Evolutionary conservation across 345 rosid genomes (phyloP), one percentile per base, ranked within the genome.

Genomic region (Fremontodendron californicum): DNA sequence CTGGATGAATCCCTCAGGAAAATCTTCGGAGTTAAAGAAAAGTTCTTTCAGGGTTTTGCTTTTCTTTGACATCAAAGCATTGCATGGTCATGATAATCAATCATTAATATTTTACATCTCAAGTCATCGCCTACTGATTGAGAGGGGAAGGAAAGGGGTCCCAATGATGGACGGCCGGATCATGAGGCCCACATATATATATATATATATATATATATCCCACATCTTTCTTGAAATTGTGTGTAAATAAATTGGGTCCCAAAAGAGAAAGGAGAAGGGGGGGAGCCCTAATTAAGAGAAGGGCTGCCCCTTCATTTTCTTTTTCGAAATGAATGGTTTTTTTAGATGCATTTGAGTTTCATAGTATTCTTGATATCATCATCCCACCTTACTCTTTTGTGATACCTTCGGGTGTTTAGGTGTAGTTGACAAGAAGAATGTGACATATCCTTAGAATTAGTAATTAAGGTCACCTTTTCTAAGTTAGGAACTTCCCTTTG

Each of bases 11-110:
- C 51, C 51, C 19, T 12, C 18, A 13, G 27, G 18, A 42, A 65
- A 21, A 39, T 67, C 49, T 21, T 42, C 42, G 18, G 65, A n/a
- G n/a, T n/a, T n/a, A n/a, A n/a, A n/a, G n/a, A n/a, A n/a, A n/a
- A n/a, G n/a, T n/a, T n/a, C n/a, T n/a, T n/a, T n/a, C n/a, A n/a
- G n/a, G n/a, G n/a, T n/a, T 7, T 21, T 55, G 3, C 9, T 21
- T 21, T 16, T 7, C 3, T 18, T 60, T 49, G 73, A 45, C 75
- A 77, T 61, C 12, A 55, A 39, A 57, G 66, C 61, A 75, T 67
- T 76, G 85, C 81, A 83, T 74, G 84, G 80, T 82, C 78, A 80
- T 83, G 84, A 81, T 78, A 73, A 51, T 75, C 49, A 77, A 80
- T 71, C 77, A 61, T 76, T 46, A n/a, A n/a, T 29, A 25, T 64